Base-by-base conservation (phyloP, 192 early-diverging fungal genomes). In the Tieghemiomyces parasiticus region DNA sequence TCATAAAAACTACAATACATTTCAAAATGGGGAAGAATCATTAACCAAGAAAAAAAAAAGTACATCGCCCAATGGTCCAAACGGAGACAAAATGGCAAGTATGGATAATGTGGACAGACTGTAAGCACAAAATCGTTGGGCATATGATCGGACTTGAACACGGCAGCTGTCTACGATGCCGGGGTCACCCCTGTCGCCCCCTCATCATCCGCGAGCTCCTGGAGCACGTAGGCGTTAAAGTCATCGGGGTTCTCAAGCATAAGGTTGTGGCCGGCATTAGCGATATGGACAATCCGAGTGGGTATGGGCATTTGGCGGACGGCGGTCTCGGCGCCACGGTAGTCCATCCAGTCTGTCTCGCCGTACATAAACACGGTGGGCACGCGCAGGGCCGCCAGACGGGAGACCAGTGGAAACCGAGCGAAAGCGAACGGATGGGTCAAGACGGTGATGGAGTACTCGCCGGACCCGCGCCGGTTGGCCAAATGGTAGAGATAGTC, bases 331-430 rank as follows among this genome's bases (percentile, higher is more conserved):
- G 82, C 90, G 25, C 81, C 77, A 20, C 71, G 67, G 65, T 81
- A 81, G 62, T 94, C 87, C 85, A 94, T 91, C 92, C 92, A 94
- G 75, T 94, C 91, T 32, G 72, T 62, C 24, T 69, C 69, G 24
- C 88, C 88, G 59, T 90, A 88, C 62, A 88, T 68, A 65, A 91
- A 89, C 20, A 75, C 75, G 0, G 80, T 83, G 13, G 89, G 90
- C 80, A 91, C 78, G 25, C 62, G 65, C 12, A 92, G 62, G 25
- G 65, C 60, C 3, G 63, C 63, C 2, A 92, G 64, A 14, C 86
- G 74, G 59, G 79, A 61, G 47, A 84, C 70, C 29, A 95, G 76
- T 44, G 92, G 90, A 30, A 69, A 70, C 14, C 86, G 77, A 6
- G 92, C 86, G 76, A 79, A 91, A 0, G 88, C 92, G 24, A 87